Base-by-base conservation (phyloP, 495 filamentous ascomycete species). In the Mytilinidion resinicola region DNA sequence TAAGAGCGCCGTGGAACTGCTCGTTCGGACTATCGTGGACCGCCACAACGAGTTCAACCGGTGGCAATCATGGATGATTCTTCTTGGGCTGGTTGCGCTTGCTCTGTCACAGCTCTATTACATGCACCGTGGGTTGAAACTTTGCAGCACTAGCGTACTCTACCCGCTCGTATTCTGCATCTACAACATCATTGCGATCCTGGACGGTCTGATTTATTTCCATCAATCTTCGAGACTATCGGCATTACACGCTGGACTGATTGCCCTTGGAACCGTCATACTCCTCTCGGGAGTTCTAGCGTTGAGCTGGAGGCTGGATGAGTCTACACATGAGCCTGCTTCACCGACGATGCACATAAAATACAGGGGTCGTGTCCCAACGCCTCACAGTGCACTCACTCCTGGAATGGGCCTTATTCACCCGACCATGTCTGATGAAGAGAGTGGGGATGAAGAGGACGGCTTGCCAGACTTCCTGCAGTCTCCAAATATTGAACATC, bases 121-220 rank as follows among this genome's bases (percentile, higher is more conserved):
- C 68, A 82, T 99, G 36, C 92, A 99, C 70, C 82, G 88, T 17
- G 93, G 93, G 51, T 78, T 99, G 57, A 96, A 95, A 68, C 78
- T 97, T 41, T 90, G 92, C 71, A 96, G 90, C 52, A 97, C 93
- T 15, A 96, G 90, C 73, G 84, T 99, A 51, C 81, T 99, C 63
- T 99, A 99, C 75, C 93, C 93, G 6, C 87, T 97, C 66, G 90
- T 96, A 37, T 99, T 99, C 74, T 99, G 93, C 82, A 85, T 96
- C 61, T 99, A 97, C 77, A 99, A 99, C 78, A 96, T 99, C 64
- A 92, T 96, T 61, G 95, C 93, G 57, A 99, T 97, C 62, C 76
- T 97, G 59, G 95, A 99, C 73, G 93, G 93, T 15, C 77, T 99
- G 53, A 93, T 99, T 53, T 99, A 99, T 72, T 99, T 97, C 76